Base-by-base conservation (phyloP, 73 alveolate species). In the Blepharisma stoltei region DNA sequence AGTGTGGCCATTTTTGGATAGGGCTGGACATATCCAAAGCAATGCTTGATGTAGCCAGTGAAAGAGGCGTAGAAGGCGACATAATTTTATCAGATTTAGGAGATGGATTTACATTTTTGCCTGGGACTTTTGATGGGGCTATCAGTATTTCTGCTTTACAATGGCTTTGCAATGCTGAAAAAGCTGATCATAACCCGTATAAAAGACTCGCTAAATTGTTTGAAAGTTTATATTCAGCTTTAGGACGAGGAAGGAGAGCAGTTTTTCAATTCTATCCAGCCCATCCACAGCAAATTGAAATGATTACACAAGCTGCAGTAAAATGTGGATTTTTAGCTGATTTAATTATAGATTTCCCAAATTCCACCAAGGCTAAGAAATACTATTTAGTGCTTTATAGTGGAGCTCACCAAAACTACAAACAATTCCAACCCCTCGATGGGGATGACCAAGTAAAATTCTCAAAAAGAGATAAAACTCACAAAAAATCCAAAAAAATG, bases 131-230 rank as follows among this genome's bases (percentile, higher is more conserved):
- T 77, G 99, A 95, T 81, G 97, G 95, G 53, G 98, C 98, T 14
- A 89, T 95, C 71, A 86, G 97, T 47, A 94, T 95, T 20, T 95
- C 99, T 20, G 98, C 98, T 6, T 76, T 95, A 27, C 97, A 95
- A 85, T 95, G 99, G 96, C 83, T 95, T 11, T 95, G 99, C 82
- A 88, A 93, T 47, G 99, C 98, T 55, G 99, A 95, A 81, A 92
- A 90, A 81, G 85, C 90, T n/a, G 88, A 88, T 44, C 89, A 95
- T 66, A 94, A 95, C 69, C 98, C 98, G 44, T 85, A 80, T 84
- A 90, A 84, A 81, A 81, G 99, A 54, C 75, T 95, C 78, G 81
- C 89, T 49, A 80, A 88, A 32, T 93, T 95, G 86, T 95, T 95
- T 81, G 89, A 89, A 37, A 84, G 89, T 79, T 92, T 95, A 54